These are phyloP conservation scores for Aplosporella prunicola DNA, from an alignment of 2,329 filamentous ascomycete species.

Conservation along the genomic window DNA sequence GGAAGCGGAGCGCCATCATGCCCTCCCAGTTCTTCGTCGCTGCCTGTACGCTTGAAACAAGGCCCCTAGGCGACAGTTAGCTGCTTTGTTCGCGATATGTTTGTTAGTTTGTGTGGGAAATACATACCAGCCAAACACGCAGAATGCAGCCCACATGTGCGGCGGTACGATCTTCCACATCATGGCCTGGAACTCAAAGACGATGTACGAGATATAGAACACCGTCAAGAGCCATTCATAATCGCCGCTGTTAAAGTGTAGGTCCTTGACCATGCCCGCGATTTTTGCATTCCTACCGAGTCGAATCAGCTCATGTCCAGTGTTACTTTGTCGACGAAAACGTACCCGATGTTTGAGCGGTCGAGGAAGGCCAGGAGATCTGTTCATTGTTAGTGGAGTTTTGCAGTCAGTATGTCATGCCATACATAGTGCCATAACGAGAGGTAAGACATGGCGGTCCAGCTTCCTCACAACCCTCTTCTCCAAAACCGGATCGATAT, in stretches of 20 bases:
- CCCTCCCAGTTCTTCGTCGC: constrained; percentile 22
- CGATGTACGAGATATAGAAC: constrained; percentile 31
- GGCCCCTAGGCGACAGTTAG: constrained; percentile 12
- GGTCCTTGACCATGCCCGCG: constrained; percentile 29
- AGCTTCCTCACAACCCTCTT: constrained; percentile 22
- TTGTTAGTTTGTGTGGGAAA: background rate
- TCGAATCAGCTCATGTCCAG: constrained; percentile 4
- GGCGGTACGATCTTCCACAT: constrained; percentile 30
- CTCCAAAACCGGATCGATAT: constrained; percentile 14
- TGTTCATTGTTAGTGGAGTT: background rate
- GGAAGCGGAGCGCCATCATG: constrained; percentile 27
- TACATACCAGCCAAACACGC: constrained; percentile 24
- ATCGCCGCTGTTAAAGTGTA: constrained; percentile 18
- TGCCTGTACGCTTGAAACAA: constrained; percentile 25
- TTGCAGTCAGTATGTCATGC: background rate
- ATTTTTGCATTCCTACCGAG: constrained; percentile 28
- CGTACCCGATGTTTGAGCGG: constrained; percentile 30
- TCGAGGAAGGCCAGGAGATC: constrained; percentile 28
- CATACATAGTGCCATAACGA: constrained; percentile 22
- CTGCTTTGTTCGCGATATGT: background rate
- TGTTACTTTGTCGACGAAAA: background rate
- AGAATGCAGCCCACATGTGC: constrained; percentile 27
- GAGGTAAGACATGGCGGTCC: constrained; percentile 23
- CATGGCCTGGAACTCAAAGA: constrained; percentile 27
- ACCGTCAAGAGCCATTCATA: constrained; percentile 30